Evolutionary conservation across 768 basidiomycete species (phyloP).

Genomic region (Suillus fuscotomentosus): DNA sequence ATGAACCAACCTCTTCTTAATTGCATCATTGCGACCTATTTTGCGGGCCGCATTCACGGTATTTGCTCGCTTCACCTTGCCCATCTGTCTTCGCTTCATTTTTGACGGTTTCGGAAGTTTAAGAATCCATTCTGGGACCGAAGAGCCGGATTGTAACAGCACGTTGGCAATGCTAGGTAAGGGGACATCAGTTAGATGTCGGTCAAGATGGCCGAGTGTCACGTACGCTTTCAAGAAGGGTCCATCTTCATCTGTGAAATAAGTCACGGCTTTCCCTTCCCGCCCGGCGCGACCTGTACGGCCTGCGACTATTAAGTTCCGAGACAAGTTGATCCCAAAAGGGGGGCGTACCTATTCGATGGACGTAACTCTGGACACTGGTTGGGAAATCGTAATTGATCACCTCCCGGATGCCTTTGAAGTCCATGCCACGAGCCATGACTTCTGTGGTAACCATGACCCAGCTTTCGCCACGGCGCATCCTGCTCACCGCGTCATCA

Average conservation of each 20-base stretch:
- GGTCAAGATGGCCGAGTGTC: slow-evolving; percentile 3
- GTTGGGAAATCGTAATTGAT: slow-evolving; percentile 98
- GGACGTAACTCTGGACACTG: slow-evolving; percentile 92
- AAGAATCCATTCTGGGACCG: slow-evolving; percentile 93
- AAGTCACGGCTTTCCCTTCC: slow-evolving; percentile 91
- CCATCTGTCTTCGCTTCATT: slow-evolving; percentile 82
- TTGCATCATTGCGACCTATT: slow-evolving; percentile 66
- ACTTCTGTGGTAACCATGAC: slow-evolving; percentile 95
- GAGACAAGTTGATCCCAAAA: not conserved
- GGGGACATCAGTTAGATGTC: slow-evolving; percentile 10
- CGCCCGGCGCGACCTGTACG: slow-evolving; percentile 94
- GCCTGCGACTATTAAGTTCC: slow-evolving; percentile 42
- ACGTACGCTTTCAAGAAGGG: slow-evolving; percentile 86
- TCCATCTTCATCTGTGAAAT: slow-evolving; percentile 92
- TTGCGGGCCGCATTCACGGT: slow-evolving; percentile 67
- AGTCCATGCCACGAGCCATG: slow-evolving; percentile 98
- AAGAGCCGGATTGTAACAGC: slow-evolving; percentile 87
- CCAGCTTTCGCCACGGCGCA: slow-evolving; percentile 92
- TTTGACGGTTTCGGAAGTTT: slow-evolving; percentile 92
- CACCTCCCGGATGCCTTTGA: slow-evolving; percentile 90
- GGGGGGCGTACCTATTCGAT: slow-evolving; percentile 73
- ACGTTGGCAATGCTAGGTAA: slow-evolving; percentile 85
- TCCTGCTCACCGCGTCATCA: slow-evolving; percentile 78
- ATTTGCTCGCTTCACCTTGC: slow-evolving; percentile 78
- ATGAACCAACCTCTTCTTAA: slow-evolving; percentile 62